Base-by-base conservation (phyloP, 768 basidiomycete species). In the Suillus cothurnatus region DNA sequence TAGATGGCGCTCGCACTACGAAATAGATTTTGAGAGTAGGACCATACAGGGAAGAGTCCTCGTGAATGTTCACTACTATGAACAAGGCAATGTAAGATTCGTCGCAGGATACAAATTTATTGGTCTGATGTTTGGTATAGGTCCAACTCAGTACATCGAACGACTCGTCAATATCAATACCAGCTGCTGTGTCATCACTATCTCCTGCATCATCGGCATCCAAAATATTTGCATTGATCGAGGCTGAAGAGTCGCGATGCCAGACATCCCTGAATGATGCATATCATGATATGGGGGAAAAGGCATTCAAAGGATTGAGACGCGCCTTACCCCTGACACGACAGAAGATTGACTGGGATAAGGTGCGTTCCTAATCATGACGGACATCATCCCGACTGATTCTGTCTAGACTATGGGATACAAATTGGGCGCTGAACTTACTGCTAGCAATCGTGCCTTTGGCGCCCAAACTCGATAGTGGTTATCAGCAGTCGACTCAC, bases 271-370 rank as follows among this genome's bases (percentile, higher is more conserved):
- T 99, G 62, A 92, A 88, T 71, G 90, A 91, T 55, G 84, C 91
- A 19, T 97, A 98, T 73, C 88, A 89, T 49, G 89, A 93, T 69
- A 90, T 99, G 87, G 87, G 91, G 47, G 96, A 98, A 71, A 95
- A 94, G 79, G 91, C 92, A 1, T 99, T 98, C 85, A 94, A 93
- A 77, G 88, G 91, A 7, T 82, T 99, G 60, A 83, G 97, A 69
- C 85, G 97, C 43, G 95, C 95, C 1, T 78, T 99, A 64, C 97
- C 97, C 0, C 81, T 98, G 72, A 98, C 95, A 15, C 85, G 94
- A 70, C 92, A 94, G 74, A 98, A 98, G 77, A 77, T 99, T 43
- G 95, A 99, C 66, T 99, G 97, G 97, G 95, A 97, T 67, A 94
- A 90, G 84, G 94, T 92, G 80, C 59, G 32, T 68, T 56, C 12